Percentiles rank a stretch among this genome's conserved stretches.
phyloP scores from a whole-genome alignment of 1,284 basidiomycete species.

The Melampsora americana region DNA sequence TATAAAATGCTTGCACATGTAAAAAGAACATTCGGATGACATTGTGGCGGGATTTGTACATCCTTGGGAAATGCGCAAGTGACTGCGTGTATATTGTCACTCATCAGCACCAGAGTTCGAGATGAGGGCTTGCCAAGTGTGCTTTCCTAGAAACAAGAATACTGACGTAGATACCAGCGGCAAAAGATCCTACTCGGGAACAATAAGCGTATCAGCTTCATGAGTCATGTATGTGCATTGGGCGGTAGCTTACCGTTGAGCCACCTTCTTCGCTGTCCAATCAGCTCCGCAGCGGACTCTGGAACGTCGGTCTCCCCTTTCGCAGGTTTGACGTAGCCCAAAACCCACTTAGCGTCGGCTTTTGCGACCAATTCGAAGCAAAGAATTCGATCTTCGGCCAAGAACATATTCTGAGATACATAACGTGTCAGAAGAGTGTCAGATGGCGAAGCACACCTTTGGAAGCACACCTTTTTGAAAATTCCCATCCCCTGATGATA shows the following conservation, averaged over 20 bases:
- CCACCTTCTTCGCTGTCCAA: conserved; percentile 81
- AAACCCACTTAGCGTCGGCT: conserved; percentile 71
- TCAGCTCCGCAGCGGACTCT: conserved; percentile 81
- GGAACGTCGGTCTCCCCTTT: conserved; percentile 92
- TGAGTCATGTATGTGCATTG: background rate
- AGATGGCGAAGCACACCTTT: background rate
- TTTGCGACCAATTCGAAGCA: conserved; percentile 97
- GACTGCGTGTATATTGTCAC: conserved; percentile 61
- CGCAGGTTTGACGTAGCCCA: conserved; percentile 90
- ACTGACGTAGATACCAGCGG: conserved; percentile 40
- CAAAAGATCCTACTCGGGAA: conserved; percentile 34
- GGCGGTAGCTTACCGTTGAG: conserved; percentile 84
- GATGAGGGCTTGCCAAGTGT: no score
- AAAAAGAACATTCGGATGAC: conserved; percentile 74
- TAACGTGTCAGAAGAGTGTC: background rate
- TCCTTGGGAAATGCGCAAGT: conserved; percentile 85
- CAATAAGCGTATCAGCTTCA: background rate
- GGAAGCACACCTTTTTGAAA: conserved; percentile 66
- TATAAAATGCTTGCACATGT: conserved; percentile 77
- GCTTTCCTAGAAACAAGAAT: background rate
- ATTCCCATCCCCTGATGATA: conserved; percentile 76
- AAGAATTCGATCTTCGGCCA: conserved; percentile 74
- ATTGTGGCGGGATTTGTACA: conserved; percentile 80
- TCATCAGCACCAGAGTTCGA: background rate
- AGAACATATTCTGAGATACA: conserved; percentile 58